A percentile compares a stretch with the other conserved stretches of the same genome.
These are phyloP conservation scores for Stylosanthes scabra DNA, from an alignment of 331 rosid species.

Conservation along the genomic window DNA sequence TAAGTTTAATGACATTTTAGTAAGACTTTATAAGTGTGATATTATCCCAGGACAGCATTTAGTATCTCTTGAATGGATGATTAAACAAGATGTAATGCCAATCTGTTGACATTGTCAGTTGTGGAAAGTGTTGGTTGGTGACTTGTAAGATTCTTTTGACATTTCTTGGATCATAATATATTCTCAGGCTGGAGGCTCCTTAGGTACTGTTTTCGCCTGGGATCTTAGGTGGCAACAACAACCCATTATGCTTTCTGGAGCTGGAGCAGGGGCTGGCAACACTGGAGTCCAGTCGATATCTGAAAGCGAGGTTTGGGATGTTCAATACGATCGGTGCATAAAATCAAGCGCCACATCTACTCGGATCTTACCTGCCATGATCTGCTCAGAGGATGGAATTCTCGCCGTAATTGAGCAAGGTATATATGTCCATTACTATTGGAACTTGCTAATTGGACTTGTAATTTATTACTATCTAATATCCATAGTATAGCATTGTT, in stretches of 20 bases:
- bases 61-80: not conserved
- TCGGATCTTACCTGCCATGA: constrained; percentile 79
- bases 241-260: constrained; percentile 68
- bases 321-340: constrained; percentile 74
- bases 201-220: constrained; percentile 95
- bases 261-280: constrained; percentile 69
- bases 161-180: constrained; percentile 17
- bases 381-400: constrained; percentile 97
- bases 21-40: constrained; percentile 14
- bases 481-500: not conserved
- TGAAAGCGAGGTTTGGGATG: constrained; percentile 99
- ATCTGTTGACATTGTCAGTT: constrained; percentile 4
- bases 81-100: constrained; percentile 2
- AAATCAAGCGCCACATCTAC: constrained; percentile 75
- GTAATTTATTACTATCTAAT: not conserved
- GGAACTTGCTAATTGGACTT: constrained; percentile 13
- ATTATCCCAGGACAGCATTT: constrained; percentile 6
- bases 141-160: constrained; percentile 12
- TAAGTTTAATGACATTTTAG: constrained; percentile 12
- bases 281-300: constrained; percentile 52
- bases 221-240: constrained; percentile 93
- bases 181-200: constrained; percentile 88
- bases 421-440: constrained; percentile 36
- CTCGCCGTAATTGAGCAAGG: constrained; percentile 86
- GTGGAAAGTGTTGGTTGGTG: not conserved